Base-by-base conservation (phyloP, 768 basidiomycete genomes). In the Lentinus brumalis region DNA sequence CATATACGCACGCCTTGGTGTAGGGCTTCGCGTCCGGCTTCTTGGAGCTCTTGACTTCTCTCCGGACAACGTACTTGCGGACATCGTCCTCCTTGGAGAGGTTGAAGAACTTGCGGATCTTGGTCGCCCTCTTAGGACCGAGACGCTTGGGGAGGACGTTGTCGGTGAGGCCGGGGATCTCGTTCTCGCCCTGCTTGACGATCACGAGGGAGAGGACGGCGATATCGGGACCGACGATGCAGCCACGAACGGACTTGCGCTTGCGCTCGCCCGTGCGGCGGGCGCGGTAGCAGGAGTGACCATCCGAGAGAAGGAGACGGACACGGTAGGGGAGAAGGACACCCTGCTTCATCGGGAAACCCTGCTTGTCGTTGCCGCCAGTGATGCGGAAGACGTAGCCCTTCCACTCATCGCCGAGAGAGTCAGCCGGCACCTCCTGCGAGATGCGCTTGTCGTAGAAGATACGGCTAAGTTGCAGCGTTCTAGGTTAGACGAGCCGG, bases 271-370 rank as follows among this genome's bases (percentile, higher is more conserved):
- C 96, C 51, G 82, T 78, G 76, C 95, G 92, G 73, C 95, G 92
- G 67, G 82, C 76, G 70, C 96, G 94, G 86, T 92, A 98, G 86
- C 96, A 98, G 35, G 96, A 96, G 87, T 98, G 96, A 53, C 95
- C 95, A 76, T 96, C 92, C 64, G 92, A 70, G 74, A 99, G 91
- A 71, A 98, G 92, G 66, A 99, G 91, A 63, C 86, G 83, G 69
- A 96, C 93, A 85, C 96, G 95, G 81, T 93, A 75, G 60, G 93
- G 93, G 71, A 96, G 85, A 63, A 98, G 91, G 67, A 98, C 92
- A 81, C 96, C 96, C 81, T 99, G 96, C 80, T 98, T 98, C 94
- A 98, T 97, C 50, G 95, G 94, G 85, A 97, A 96, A 73, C 95
- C 94, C 76, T 96, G 93, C 81, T 94, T 94, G 87, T 98, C 95